Conservation (phyloP, 305 asterid genomes). For the Vinca major region DNA sequence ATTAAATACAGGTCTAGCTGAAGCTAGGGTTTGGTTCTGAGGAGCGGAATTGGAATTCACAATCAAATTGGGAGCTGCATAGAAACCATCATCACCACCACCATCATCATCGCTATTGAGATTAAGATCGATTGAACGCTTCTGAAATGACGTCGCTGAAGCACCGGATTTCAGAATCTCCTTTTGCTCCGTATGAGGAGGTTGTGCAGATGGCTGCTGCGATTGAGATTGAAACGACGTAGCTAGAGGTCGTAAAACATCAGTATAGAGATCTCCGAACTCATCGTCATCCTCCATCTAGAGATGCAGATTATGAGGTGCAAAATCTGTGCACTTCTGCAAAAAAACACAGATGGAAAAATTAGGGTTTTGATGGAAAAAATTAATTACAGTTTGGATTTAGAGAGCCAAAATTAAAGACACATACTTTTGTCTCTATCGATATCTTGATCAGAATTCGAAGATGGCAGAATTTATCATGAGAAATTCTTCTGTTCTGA, state of each 20-base stretch:
- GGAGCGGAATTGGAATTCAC: constrained; percentile 13
- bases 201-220: constrained; percentile 6
- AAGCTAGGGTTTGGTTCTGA: constrained; percentile 31
- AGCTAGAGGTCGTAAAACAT: constrained; percentile 61
- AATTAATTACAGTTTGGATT: background rate
- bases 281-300: constrained; percentile 92
- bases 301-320: constrained; percentile 13
- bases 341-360: background rate
- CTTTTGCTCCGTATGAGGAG: constrained; percentile 7
- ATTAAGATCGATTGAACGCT: constrained; percentile 54
- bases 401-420: too few species aligned
- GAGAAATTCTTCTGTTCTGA: background rate
- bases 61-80: constrained; percentile 32
- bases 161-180: constrained; percentile 18
- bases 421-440: background rate
- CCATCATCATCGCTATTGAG: constrained; percentile 37
- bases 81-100: constrained; percentile 27
- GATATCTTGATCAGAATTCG: background rate
- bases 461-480: background rate
- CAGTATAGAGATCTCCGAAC: constrained; percentile 97
- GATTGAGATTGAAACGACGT: constrained; percentile 32
- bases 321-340: background rate
- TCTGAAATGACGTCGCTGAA: constrained; percentile 22
- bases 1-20: constrained; percentile 10
- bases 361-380: constrained; percentile 19